These are phyloP conservation scores for Cyanodermella asteris DNA, from an alignment of 2,329 filamentous ascomycete genomes.

Conservation along the genomic window DNA sequence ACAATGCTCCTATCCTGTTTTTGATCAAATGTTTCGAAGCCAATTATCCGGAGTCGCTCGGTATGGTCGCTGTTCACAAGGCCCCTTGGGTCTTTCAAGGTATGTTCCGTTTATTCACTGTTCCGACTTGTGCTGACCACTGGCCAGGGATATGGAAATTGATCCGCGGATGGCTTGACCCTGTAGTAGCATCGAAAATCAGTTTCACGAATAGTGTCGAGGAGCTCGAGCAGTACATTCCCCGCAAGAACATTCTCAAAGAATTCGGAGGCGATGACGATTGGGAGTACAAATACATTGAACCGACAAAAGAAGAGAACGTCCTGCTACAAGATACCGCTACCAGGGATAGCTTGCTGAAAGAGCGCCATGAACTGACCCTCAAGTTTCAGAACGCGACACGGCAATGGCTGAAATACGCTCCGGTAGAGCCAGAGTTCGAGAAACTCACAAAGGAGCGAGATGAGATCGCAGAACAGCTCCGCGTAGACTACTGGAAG, in stretches of 20 bases:
- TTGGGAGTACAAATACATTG: slow-evolving; percentile 64
- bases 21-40: slow-evolving; percentile 99
- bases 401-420: slow-evolving; percentile 46
- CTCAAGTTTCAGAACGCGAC: slow-evolving; percentile 55
- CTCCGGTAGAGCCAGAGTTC: slow-evolving; percentile 20
- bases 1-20: slow-evolving; percentile 91
- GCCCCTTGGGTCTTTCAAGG: slow-evolving; percentile 85
- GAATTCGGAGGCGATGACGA: slow-evolving; percentile 73
- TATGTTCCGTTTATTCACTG: slow-evolving; percentile 1
- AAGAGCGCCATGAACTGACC: slow-evolving; percentile 42
- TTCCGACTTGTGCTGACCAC: too few relatives aligned
- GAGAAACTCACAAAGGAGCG: slow-evolving; percentile 32
- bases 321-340: slow-evolving; percentile 44
- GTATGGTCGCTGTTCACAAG: slow-evolving; percentile 80
- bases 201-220: slow-evolving; percentile 70
- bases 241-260: slow-evolving; percentile 46
- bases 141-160: slow-evolving; percentile 97
- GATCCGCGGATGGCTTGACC: slow-evolving; percentile 88
- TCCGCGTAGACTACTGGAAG: slow-evolving; percentile 66
- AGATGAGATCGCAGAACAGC: slow-evolving; percentile 35
- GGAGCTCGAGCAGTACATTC: slow-evolving; percentile 60
- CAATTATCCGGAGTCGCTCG: slow-evolving; percentile 87
- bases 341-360: slow-evolving; percentile 40
- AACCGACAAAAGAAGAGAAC: slow-evolving; percentile 59
- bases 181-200: slow-evolving; percentile 83